phyloP scores from a whole-genome alignment of 169 alveolate species.

The Eimeria tenella region DNA sequence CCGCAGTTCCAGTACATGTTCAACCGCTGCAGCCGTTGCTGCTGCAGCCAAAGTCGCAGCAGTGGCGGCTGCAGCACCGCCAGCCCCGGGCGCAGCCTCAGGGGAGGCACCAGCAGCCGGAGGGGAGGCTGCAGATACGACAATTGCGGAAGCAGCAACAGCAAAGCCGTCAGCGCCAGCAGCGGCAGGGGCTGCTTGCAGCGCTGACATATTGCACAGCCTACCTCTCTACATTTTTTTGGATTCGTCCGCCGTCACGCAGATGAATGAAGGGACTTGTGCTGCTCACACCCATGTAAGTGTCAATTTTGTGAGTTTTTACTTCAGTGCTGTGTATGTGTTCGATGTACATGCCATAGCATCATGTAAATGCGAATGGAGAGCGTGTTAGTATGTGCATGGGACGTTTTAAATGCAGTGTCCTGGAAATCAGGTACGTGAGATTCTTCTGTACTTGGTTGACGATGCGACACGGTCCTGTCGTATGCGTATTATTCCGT shows the following conservation, averaged over 20 bases:
- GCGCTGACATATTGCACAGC: slow-evolving; percentile 38
- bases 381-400: too few species aligned
- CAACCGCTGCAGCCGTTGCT: not conserved
- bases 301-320: not conserved
- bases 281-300: slow-evolving; percentile 29
- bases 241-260: slow-evolving; percentile 69
- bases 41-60: not conserved
- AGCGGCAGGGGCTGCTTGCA: not conserved
- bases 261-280: slow-evolving; percentile 39
- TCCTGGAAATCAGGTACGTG: too few species aligned
- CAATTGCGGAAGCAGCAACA: not conserved
- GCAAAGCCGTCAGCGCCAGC: not conserved
- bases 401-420: too few species aligned
- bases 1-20: not conserved
- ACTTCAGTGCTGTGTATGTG: too few species aligned
- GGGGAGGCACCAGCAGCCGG: not conserved
- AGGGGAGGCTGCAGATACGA: not conserved
- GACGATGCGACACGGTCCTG: too few species aligned
- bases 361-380: too few species aligned
- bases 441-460: too few species aligned
- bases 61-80: slow-evolving; percentile 6
- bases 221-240: slow-evolving; percentile 65
- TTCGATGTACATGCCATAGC: too few species aligned
- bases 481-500: too few species aligned
- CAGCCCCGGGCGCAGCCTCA: not conserved